Evolutionary conservation across 2,329 filamentous ascomycete species (phyloP).

Genomic region (Eutypa lata): DNA sequence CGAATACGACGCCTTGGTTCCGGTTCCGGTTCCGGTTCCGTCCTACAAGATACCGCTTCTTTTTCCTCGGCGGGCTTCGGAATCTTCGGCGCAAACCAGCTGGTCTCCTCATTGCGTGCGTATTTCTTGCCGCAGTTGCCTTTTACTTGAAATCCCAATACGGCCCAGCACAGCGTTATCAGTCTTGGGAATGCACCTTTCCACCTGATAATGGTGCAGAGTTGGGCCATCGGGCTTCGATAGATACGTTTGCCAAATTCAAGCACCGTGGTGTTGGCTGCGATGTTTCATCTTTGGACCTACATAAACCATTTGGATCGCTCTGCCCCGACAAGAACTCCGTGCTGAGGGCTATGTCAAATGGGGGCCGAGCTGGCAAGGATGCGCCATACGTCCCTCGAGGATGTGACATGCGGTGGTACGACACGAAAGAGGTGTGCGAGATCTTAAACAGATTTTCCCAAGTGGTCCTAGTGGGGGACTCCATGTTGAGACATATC

Average conservation of each 20-base stretch:
- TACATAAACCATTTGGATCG: conserved; percentile 32
- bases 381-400: conserved; percentile 43
- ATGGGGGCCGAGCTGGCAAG: conserved; percentile 41
- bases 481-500: conserved; percentile 47
- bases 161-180: background rate
- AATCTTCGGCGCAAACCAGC: background rate
- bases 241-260: conserved; percentile 38
- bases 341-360: conserved; percentile 39
- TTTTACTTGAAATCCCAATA: background rate
- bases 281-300: conserved; percentile 41
- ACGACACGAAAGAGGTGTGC: conserved; percentile 41
- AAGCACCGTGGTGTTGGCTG: conserved; percentile 38
- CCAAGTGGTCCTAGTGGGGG: conserved; percentile 43
- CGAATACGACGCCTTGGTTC: conserved; percentile 2
- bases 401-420: conserved; percentile 46
- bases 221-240: conserved; percentile 9
- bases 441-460: conserved; percentile 42
- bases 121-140: background rate
- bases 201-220: conserved; percentile 1
- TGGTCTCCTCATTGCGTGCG: background rate
- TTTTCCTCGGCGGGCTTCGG: background rate
- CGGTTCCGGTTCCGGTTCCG: no score
- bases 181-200: background rate
- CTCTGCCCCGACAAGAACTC: conserved; percentile 33
- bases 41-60: background rate